These are phyloP conservation scores for Hypsizygus ulmarius DNA, from an alignment of 1,284 basidiomycete genomes.

Conservation along the genomic window DNA sequence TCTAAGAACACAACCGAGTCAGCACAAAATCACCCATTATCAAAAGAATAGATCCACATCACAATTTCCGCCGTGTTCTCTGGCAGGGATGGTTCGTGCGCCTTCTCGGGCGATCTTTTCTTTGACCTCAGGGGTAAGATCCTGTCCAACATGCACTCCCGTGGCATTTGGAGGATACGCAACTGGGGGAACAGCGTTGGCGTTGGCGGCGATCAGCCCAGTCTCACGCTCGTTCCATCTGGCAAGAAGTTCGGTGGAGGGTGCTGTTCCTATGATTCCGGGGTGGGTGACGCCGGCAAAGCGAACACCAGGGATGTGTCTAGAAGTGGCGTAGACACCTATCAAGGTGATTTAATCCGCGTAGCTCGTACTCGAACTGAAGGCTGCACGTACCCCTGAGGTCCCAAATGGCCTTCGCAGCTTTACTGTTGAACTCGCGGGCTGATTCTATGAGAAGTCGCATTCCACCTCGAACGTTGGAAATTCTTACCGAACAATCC, in stretches of 20 bases:
- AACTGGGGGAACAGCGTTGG: constrained; percentile 57
- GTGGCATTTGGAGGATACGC: constrained; percentile 60
- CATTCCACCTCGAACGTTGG: not conserved
- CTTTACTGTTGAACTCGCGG: constrained; percentile 65
- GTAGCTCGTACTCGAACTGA: not conserved
- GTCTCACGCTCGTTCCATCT: constrained; percentile 76
- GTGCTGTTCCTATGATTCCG: constrained; percentile 74
- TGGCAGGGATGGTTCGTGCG: constrained; percentile 72
- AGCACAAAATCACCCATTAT: not conserved
- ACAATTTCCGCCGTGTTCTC: constrained; percentile 82
- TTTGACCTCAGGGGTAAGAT: constrained; percentile 46
- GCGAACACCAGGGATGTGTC: constrained; percentile 76
- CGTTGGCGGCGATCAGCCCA: constrained; percentile 58
- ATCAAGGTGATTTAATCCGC: constrained; percentile 9
- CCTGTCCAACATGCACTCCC: constrained; percentile 72
- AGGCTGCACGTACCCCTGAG: constrained; percentile 47
- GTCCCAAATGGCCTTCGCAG: constrained; percentile 81
- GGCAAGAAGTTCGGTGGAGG: constrained; percentile 67
- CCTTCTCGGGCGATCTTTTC: constrained; percentile 66
- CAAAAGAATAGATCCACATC: constrained; percentile 47
- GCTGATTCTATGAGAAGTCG: constrained; percentile 33
- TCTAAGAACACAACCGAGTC: constrained; percentile 37
- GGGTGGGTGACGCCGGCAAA: constrained; percentile 80
- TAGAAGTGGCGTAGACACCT: constrained; percentile 67
- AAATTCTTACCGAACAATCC: constrained; percentile 59